Evolutionary conservation across 2,329 filamentous ascomycete species (phyloP), one percentile per base, ranked within the genome.

Genomic region (Neoarthrinium moseri): DNA sequence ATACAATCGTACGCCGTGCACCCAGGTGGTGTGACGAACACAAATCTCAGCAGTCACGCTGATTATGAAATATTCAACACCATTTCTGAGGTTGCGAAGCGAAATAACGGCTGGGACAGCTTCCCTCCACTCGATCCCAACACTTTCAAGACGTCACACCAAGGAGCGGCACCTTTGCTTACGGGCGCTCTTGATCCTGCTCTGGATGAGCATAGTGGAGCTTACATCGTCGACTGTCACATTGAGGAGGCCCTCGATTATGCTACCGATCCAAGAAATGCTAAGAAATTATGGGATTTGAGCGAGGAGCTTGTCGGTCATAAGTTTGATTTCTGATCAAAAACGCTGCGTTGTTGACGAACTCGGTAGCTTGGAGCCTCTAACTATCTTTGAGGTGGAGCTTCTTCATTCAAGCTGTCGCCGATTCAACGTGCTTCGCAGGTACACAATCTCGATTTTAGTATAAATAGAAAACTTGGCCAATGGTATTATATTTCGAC

Each of bases 271-370:
- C 55, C 57, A 0, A 62, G 62, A 4, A 52, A 65, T n/a, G 69
- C 68, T 1, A 63, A 68, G 34, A 63, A 58, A 34, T 48, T 74
- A 26, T 75, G 71, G 70, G 61, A 61, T 38, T 48, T 73, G 45
- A 73, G 69, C 37, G 71, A 74, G 53, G 59, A 64, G 42, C 48
- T 71, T 23, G 66, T 70, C 2, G 62, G 61, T 1, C 46, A 61
- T 43, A 51, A 50, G 8, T 23, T 43, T 23, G 20, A 33, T 11
- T 12, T 43, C 17, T 43, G 8, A 8, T 10, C 15, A 10, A 35
- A 8, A 8, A 15, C 7, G 15, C 10, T 7, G 17, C 11, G 8
- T 10, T 7, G 8, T n/a, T 29, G 26, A 29, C 10, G 10, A 18
- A 7, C 32, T 17, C 17, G 8, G 7, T 17, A 7, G 8, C 17